Conservation (phyloP, 352 stramenopile species). For the Phytophthora meadii region DNA sequence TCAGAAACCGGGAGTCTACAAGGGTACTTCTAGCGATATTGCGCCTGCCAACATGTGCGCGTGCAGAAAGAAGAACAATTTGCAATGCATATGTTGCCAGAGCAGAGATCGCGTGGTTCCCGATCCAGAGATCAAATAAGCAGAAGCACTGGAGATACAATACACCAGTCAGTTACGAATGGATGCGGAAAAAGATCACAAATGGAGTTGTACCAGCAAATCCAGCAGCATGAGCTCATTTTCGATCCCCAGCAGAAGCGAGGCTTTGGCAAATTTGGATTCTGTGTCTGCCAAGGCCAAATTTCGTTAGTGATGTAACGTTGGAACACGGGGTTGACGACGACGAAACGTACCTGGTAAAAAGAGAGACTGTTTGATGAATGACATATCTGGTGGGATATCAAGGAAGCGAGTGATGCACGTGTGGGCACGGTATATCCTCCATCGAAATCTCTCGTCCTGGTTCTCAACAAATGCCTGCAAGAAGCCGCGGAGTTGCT, state of each 20-base stretch:
- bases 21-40: slow-evolving; percentile 66
- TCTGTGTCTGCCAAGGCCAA: slow-evolving; percentile 45
- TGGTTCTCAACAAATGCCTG: slow-evolving; percentile 88
- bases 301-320: not conserved
- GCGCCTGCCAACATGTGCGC: slow-evolving; percentile 47
- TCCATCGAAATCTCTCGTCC: slow-evolving; percentile 77
- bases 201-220: slow-evolving; percentile 62
- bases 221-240: slow-evolving; percentile 91
- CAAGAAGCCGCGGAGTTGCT: slow-evolving; percentile 76
- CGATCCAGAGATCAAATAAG: slow-evolving; percentile 68
- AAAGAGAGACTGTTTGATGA: slow-evolving; percentile 71
- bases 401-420: slow-evolving; percentile 72
- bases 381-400: slow-evolving; percentile 76
- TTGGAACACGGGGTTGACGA: not conserved
- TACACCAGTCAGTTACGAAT: slow-evolving; percentile 16
- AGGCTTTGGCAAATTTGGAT: slow-evolving; percentile 55
- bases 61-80: slow-evolving; percentile 39
- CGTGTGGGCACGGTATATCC: slow-evolving; percentile 84
- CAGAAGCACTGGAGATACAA: slow-evolving; percentile 63
- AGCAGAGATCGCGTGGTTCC: slow-evolving; percentile 71
- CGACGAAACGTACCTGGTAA: slow-evolving; percentile 50
- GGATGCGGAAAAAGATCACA: not conserved
- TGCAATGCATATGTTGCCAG: slow-evolving; percentile 71
- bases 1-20: slow-evolving; percentile 73
- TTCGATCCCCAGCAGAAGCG: slow-evolving; percentile 83